Base-by-base conservation (phyloP, 164 flowering plant species). In the Buxus sempervirens region DNA sequence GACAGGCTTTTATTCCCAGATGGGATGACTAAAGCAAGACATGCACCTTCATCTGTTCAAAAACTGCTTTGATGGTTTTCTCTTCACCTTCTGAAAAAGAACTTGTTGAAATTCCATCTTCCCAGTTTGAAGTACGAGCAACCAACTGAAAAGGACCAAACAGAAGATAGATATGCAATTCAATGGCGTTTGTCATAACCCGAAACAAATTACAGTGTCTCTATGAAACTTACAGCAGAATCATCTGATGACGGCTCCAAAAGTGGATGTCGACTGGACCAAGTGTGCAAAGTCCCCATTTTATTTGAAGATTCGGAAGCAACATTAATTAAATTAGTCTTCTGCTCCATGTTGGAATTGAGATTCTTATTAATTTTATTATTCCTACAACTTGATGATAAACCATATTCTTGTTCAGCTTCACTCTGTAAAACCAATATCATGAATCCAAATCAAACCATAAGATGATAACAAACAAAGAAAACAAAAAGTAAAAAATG, bases 51-150 rank as follows among this genome's bases (percentile, higher is more conserved):
- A 80, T 84, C 63, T 80, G 88, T 62, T 87, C 87, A 54, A 48
- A 78, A 69, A 84, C 86, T 63, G 87, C 81, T 70, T 73, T 79
- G 49, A 83, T 77, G 16, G 86, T 86, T 74, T 81, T 85, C 78
- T 87, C 94, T 76, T 92, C 93, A 45, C 81, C 90, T 77, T 82
- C 91, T n/a, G 86, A 84, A 3, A 78, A 65, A 28, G 88, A 82
- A 71, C 77, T 69, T 6, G 77, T 69, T 28, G 86, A 82, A 28
- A 75, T 65, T 65, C 72, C 85, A 79, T 85, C 88, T 62, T 84
- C 90, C 84, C 76, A 76, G 53, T 72, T 70, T n/a, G 70, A 24
- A 64, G 67, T 59, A 36, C 60, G 83, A 36, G 56, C 45, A 70
- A 67, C 54, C 62, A 77, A 76, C 89, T 81, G 62, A 48, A 64